Conservation (phyloP, 2,329 filamentous ascomycete genomes). For the Aspergillus brunneoviolaceus region DNA sequence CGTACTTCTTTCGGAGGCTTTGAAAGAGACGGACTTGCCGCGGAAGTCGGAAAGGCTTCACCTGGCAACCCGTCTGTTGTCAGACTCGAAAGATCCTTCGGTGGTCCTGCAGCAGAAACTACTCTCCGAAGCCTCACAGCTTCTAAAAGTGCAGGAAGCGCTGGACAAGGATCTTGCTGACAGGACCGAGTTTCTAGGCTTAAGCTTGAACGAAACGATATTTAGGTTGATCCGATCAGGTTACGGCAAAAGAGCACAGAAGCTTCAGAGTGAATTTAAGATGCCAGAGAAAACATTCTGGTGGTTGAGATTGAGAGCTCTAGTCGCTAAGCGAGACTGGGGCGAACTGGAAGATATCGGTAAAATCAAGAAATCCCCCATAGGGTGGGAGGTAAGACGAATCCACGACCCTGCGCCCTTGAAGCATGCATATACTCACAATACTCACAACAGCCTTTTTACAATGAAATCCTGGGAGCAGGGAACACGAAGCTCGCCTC, state of each 20-base stretch:
- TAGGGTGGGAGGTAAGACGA: conserved; percentile 87
- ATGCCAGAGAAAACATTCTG: conserved; percentile 86
- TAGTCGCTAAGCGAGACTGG: conserved; percentile 90
- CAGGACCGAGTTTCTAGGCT: conserved; percentile 66
- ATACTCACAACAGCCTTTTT: conserved; percentile 69
- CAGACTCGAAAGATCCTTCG: conserved; percentile 76
- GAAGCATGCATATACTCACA: conserved; percentile 29
- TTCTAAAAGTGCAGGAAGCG: conserved; percentile 81
- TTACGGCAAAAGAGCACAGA: conserved; percentile 80
- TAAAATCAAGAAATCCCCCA: conserved; percentile 75
- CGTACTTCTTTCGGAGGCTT: conserved; percentile 80
- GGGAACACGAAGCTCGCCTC: conserved; percentile 86
- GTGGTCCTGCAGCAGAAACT: conserved; percentile 66
- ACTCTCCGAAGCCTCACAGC: conserved; percentile 74
- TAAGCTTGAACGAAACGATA: conserved; percentile 88
- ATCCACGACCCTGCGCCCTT: conserved; percentile 11
- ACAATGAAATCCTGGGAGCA: conserved; percentile 81
- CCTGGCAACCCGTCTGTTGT: conserved; percentile 77
- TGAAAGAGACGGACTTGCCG: conserved; percentile 68
- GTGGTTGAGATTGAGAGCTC: conserved; percentile 81
- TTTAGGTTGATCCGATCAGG: conserved; percentile 82
- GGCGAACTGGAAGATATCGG: conserved; percentile 84
- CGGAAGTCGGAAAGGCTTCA: conserved; percentile 81
- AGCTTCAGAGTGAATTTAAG: conserved; percentile 88
- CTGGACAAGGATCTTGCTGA: conserved; percentile 79